Evolutionary conservation across 345 rosid species (phyloP), one percentile per base, ranked within the genome.

Genomic region (Passiflora organensis): DNA sequence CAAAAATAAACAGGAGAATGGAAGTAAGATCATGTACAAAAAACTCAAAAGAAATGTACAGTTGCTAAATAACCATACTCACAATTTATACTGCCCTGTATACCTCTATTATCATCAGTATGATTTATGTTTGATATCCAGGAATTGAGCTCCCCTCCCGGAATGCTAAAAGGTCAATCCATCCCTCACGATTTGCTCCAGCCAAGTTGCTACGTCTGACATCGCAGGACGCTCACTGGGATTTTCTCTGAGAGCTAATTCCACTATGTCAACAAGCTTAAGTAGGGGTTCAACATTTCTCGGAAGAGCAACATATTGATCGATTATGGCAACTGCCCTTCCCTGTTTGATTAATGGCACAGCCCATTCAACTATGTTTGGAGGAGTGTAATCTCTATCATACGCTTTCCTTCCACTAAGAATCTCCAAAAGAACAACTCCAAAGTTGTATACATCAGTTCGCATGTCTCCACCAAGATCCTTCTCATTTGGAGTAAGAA

Each of bases 201-300:
- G 72, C 79, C 64, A 78, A 16, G 64, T 73, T 2, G 80, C 83
- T 48, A 84, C 53, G 48, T 82, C 81, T 23, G 89, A 71, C 77
- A 88, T 81, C 0, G 64, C 55, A 41, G 98, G 96, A 56, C 89
- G 90, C 63, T 82, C 78, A 39, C 53, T 71, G 0, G 90, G 87
- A 76, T 78, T 74, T 55, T 84, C 87, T 53, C 82, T 76, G 21
- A 86, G 66, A 53, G 91, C 81, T 66, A 78, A 38, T 58, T 86
- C 91, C 17, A 91, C 91, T 66, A 88, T 57, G 53, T 88, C 95
- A 2, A 91, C 95, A 37, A 91, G 72, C 61, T 80, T 88, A 41
- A 91, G 85, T 37, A 91, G 72, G 13, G 95, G 95, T 69, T 91
- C 98, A 1, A 88, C 79, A 36, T 91, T 84, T 66, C 81, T 84